Conservation (phyloP, 768 basidiomycete species). For the Leccinum longicurvipes region DNA sequence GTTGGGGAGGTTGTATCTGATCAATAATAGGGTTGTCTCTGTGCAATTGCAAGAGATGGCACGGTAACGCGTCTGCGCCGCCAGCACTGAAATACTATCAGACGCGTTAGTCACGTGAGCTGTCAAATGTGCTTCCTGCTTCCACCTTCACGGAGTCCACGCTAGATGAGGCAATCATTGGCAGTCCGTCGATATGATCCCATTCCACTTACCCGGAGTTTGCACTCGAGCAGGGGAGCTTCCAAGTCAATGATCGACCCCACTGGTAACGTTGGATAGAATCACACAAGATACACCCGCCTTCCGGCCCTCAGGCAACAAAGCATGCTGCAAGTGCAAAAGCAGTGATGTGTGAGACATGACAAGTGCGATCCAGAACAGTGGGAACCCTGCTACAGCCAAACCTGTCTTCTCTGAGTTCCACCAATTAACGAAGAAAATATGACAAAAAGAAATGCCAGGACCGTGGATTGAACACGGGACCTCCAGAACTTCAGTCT, state of each 20-base stretch:
- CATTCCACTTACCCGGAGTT: no score
- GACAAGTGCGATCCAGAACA: not conserved
- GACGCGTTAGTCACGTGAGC: conserved; percentile 21
- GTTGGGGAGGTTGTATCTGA: not conserved
- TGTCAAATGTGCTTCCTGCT: conserved; percentile 7
- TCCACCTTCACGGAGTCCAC: not conserved
- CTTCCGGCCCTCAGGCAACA: not conserved
- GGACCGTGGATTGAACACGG: conserved; percentile 55
- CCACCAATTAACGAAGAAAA: not conserved
- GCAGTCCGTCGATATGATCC: no score
- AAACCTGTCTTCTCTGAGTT: no score
- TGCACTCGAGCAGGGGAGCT: not conserved
- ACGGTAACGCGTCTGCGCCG: not conserved
- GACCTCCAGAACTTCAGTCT: conserved; percentile 67
- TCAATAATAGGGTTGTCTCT: not conserved
- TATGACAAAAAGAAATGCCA: conserved; percentile 36
- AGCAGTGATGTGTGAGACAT: no score
- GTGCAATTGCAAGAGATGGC: not conserved
- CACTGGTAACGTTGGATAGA: not conserved
- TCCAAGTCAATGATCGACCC: not conserved
- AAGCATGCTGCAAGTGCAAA: not conserved
- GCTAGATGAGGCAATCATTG: no score
- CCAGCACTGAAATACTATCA: conserved; percentile 11
- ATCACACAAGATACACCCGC: not conserved
- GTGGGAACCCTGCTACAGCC: not conserved